Evolutionary conservation across 805 yeast genomes (phyloP).

Genomic region (Candida cerambycidarum): DNA sequence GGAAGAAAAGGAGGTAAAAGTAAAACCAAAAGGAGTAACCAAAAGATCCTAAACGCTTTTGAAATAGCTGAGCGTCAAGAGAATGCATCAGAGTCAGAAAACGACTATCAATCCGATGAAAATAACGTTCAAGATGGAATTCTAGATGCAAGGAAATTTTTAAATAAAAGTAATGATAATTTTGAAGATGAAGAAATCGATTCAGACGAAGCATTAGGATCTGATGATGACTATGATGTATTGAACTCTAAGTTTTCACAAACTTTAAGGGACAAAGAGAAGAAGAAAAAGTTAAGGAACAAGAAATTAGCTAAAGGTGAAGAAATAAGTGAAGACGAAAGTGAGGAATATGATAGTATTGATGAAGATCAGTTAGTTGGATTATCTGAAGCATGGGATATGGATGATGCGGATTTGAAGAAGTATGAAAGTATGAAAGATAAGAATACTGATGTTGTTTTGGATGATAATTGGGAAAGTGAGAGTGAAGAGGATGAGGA

Average conservation of each 20-base stretch:
- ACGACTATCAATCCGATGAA: neutral
- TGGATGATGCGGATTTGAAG: conserved; percentile 56
- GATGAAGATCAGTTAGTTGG: conserved; percentile 77
- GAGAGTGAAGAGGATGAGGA: conserved; percentile 14
- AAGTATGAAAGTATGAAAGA: conserved; percentile 17
- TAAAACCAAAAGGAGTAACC: conserved; percentile 28
- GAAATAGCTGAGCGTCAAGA: conserved; percentile 44
- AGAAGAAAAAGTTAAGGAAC: conserved; percentile 32
- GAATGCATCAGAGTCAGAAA: conserved; percentile 17
- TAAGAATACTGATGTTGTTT: conserved; percentile 24
- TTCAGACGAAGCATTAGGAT: conserved; percentile 87
- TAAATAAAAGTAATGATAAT: conserved; percentile 26
- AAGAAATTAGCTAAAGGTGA: conserved; percentile 26
- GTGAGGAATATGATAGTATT: conserved; percentile 67
- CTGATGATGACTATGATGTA: conserved; percentile 69
- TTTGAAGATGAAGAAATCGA: conserved; percentile 68
- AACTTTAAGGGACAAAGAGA: conserved; percentile 57
- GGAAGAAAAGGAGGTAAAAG: conserved; percentile 22
- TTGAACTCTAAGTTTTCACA: conserved; percentile 68
- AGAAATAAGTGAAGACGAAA: conserved; percentile 36
- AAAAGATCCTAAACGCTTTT: conserved; percentile 43
- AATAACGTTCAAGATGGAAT: conserved; percentile 30
- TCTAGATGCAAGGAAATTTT: conserved; percentile 40
- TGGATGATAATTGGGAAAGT: conserved; percentile 31
- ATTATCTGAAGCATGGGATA: conserved; percentile 86